These are phyloP conservation scores for Globisporangium splendens DNA, from an alignment of 352 stramenopile species.

Conservation along the genomic window DNA sequence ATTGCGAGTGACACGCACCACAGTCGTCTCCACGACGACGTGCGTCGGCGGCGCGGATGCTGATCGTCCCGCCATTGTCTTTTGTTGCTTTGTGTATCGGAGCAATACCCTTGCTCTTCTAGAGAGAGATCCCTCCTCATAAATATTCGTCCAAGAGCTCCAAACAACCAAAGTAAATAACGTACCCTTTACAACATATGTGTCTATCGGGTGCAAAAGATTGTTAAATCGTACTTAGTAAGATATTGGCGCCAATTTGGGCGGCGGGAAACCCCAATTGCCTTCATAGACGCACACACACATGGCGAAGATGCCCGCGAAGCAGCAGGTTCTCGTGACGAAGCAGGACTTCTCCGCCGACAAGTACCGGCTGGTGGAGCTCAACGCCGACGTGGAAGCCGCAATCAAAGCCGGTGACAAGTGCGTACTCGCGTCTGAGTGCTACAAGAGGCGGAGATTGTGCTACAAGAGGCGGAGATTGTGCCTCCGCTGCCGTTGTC, in stretches of 20 bases:
- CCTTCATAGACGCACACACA: background rate
- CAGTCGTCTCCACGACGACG: constrained; percentile 82
- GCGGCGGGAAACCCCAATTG: constrained; percentile 1
- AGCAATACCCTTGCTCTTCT: constrained; percentile 7
- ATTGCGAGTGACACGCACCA: constrained; percentile 31
- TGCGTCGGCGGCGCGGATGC: constrained; percentile 51
- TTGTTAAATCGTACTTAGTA: constrained; percentile 2
- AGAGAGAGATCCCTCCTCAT: constrained; percentile 1
- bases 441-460: too few relatives aligned
- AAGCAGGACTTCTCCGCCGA: constrained; percentile 46
- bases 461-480: too few relatives aligned
- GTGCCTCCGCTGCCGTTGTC: too few relatives aligned
- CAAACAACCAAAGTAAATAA: background rate
- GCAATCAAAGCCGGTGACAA: constrained; percentile 41
- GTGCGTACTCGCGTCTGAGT: constrained; percentile 19
- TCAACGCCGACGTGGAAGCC: constrained; percentile 63
- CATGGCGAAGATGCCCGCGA: background rate
- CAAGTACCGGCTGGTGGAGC: constrained; percentile 56
- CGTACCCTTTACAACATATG: background rate
- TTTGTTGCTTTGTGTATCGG: constrained; percentile 10
- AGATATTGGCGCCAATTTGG: constrained; percentile 4
- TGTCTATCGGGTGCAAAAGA: background rate
- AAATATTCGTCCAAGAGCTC: constrained; percentile 2
- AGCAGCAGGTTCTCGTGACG: constrained; percentile 40
- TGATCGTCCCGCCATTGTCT: constrained; percentile 9